Evolutionary conservation across 2,329 filamentous ascomycete genomes (phyloP).

Genomic region (Lithohypha guttulata): DNA sequence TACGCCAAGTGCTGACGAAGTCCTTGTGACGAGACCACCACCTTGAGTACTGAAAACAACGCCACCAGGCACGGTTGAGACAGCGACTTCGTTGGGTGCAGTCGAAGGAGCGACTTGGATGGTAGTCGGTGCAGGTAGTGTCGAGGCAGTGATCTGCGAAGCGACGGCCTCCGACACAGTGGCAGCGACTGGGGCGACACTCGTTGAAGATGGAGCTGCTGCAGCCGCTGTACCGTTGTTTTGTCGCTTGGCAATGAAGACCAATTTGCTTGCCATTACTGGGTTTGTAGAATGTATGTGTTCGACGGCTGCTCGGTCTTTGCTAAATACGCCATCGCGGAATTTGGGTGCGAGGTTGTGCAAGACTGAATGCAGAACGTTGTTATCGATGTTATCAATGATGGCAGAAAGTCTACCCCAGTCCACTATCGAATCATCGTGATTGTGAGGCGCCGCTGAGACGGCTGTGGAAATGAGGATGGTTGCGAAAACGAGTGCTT

Average conservation of each 20-base stretch:
- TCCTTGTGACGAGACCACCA: conserved; percentile 23
- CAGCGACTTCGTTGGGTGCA: conserved; percentile 16
- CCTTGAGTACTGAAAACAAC: conserved; percentile 24
- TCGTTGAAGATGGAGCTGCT: conserved; percentile 13
- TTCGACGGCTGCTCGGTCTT: conserved; percentile 53
- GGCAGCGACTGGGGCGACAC: conserved; percentile 1
- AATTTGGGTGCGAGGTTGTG: conserved; percentile 54
- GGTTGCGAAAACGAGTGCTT: conserved; percentile 17
- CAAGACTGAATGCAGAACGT: conserved; percentile 55
- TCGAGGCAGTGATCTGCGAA: conserved; percentile 20
- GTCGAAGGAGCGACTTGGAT: conserved; percentile 19
- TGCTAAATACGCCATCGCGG: conserved; percentile 57
- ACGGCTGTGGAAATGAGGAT: conserved; percentile 15
- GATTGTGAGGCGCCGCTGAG: conserved; percentile 12
- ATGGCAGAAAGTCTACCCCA: conserved; percentile 42
- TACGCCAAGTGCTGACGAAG: conserved; percentile 18
- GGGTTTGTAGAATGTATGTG: conserved; percentile 52
- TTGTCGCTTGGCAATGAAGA: conserved; percentile 52
- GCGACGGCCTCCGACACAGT: conserved; percentile 11
- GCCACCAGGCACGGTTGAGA: conserved; percentile 19
- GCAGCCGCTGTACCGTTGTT: conserved; percentile 16
- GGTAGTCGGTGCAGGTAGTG: conserved; percentile 18
- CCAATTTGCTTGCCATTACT: conserved; percentile 50
- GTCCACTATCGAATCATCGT: conserved; percentile 17
- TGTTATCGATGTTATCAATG: conserved; percentile 46